phyloP scores from a whole-genome alignment of 345 rosid species.

The Ailanthus altissimus region DNA sequence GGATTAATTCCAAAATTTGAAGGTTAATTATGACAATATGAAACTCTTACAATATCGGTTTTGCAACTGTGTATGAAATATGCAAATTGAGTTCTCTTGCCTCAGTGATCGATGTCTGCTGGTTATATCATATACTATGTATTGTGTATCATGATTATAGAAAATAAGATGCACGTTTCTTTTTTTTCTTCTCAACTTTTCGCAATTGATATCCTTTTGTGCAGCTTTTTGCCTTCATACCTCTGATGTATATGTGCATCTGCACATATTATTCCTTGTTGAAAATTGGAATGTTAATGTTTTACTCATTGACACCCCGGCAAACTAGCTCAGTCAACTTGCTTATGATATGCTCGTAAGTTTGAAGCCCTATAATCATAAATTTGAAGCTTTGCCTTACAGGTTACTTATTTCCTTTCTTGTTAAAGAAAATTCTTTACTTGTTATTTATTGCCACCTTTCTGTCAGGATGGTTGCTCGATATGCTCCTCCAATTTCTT shows the following conservation, averaged over 20 bases:
- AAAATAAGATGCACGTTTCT: conserved; percentile 4
- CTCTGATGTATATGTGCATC: conserved; percentile 97
- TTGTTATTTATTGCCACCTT: conserved; percentile 15
- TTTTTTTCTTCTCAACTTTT: background rate
- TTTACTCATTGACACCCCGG: conserved; percentile 93
- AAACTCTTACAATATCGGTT: background rate
- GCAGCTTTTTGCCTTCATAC: conserved; percentile 88
- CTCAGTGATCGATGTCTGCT: background rate
- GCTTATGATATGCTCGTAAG: conserved; percentile 99
- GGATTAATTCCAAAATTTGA: background rate
- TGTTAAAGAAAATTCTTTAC: background rate
- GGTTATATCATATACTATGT: background rate
- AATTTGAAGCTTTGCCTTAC: conserved; percentile 12
- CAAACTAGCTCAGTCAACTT: conserved; percentile 96
- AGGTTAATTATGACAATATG: background rate
- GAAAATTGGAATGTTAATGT: conserved; percentile 96
- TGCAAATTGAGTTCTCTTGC: background rate
- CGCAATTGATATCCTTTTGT: conserved; percentile 19
- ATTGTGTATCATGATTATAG: background rate
- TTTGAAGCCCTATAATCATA: conserved; percentile 12
- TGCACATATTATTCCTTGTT: conserved; percentile 96
- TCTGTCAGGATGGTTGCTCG: conserved; percentile 95
- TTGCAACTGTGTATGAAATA: conserved; percentile 1
- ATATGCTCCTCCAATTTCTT: conserved; percentile 95
- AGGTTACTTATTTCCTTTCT: background rate